phyloP scores from a whole-genome alignment of 163 green algal genomes.

The Prototheca cutis region DNA sequence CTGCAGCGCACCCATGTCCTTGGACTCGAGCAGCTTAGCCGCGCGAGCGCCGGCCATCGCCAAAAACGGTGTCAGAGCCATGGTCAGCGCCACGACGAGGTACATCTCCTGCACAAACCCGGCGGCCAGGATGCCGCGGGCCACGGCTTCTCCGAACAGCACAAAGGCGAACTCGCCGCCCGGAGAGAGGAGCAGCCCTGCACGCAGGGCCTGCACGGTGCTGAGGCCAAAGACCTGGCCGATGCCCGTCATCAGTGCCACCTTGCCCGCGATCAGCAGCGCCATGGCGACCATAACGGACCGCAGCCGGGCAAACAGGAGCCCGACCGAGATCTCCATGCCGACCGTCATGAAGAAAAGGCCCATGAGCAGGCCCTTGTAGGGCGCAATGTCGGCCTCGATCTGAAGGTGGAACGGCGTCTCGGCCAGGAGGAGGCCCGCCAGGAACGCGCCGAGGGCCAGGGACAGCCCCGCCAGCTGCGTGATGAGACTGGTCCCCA shows the following conservation, averaged over 20 bases:
- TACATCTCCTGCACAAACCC: constrained; percentile 79
- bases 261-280: constrained; percentile 87
- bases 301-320: constrained; percentile 74
- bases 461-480: constrained; percentile 83
- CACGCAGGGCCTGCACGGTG: constrained; percentile 37
- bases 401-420: constrained; percentile 96
- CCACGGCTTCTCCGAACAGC: constrained; percentile 84
- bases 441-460: constrained; percentile 95
- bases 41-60: constrained; percentile 67
- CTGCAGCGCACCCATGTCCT: constrained; percentile 62
- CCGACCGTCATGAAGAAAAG: constrained; percentile 99
- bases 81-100: constrained; percentile 91
- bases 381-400: constrained; percentile 95
- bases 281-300: constrained; percentile 65
- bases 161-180: constrained; percentile 99
- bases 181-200: constrained; percentile 69
- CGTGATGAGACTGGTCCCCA: constrained; percentile 70
- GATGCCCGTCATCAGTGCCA: constrained; percentile 51
- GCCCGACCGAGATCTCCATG: constrained; percentile 74
- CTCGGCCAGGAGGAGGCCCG: constrained; percentile 94
- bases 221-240: constrained; percentile 63
- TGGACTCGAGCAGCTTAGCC: constrained; percentile 62
- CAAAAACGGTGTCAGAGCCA: constrained; percentile 94
- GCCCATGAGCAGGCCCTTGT: constrained; percentile 96
- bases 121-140: constrained; percentile 55